Evolutionary conservation across 2,329 filamentous ascomycete species (phyloP).

Genomic region (Monilinia fructigena): DNA sequence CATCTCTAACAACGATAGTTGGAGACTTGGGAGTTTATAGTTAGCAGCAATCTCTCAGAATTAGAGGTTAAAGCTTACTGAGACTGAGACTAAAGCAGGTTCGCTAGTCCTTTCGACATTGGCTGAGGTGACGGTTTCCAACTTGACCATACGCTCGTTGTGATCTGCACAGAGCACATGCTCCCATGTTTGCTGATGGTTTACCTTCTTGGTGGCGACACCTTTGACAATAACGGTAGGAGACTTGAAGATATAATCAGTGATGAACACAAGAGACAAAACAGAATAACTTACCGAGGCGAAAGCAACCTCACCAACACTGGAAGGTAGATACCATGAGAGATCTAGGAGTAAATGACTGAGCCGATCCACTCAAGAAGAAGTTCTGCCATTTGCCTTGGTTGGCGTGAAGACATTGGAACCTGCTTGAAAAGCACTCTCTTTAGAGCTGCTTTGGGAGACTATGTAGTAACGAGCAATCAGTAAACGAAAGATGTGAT

Average conservation of each 20-base stretch:
- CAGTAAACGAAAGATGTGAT: not conserved
- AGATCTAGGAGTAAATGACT: slow-evolving; percentile 1
- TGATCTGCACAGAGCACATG: not conserved
- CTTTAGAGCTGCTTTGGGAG: not conserved
- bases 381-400: not conserved
- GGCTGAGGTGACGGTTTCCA: not conserved
- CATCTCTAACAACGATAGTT: not conserved
- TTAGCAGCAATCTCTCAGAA: not conserved
- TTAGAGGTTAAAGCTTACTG: not conserved
- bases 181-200: not conserved
- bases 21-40: not conserved
- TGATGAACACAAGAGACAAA: not conserved
- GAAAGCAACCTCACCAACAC: not conserved
- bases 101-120: not conserved
- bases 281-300: not conserved
- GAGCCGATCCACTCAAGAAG: slow-evolving; percentile 4
- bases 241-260: not conserved
- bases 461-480: not conserved
- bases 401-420: not conserved
- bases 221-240: not conserved
- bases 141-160: not conserved
- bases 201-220: not conserved
- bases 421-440: not conserved
- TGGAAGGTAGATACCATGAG: slow-evolving; percentile 1
- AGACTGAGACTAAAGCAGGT: not conserved